Conservation (phyloP, 2,329 filamentous ascomycete species). For the Aspergillus fijiensis region DNA sequence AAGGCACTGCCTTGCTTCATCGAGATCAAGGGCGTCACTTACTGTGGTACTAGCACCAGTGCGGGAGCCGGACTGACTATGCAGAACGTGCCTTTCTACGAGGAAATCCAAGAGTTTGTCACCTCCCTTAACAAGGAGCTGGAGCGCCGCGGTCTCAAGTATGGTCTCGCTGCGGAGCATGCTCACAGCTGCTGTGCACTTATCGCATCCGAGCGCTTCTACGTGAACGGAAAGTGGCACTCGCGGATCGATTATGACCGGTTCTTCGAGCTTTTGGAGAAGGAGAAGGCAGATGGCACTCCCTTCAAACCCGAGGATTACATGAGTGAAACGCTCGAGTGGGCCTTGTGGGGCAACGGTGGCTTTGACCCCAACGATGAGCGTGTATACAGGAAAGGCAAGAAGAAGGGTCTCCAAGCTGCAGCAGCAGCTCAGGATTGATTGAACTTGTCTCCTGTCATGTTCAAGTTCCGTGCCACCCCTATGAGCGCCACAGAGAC, state of each 20-base stretch:
- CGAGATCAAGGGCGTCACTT: conserved; percentile 95
- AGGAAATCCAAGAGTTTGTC: conserved; percentile 83
- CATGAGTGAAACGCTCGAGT: conserved; percentile 84
- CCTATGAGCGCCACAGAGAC: not conserved
- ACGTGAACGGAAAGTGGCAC: conserved; percentile 76
- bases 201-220: conserved; percentile 78
- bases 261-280: conserved; percentile 83
- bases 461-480: not conserved
- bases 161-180: conserved; percentile 93
- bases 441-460: not conserved
- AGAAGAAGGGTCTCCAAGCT: conserved; percentile 35
- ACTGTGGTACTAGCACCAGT: conserved; percentile 86
- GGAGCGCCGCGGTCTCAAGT: conserved; percentile 67
- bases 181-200: conserved; percentile 92
- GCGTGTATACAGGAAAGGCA: conserved; percentile 82
- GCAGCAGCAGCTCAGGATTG: conserved; percentile 1
- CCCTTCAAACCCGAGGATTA: conserved; percentile 89
- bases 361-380: conserved; percentile 91
- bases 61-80: conserved; percentile 87
- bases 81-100: conserved; percentile 96
- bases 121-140: conserved; percentile 70
- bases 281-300: conserved; percentile 53
- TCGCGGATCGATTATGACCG: conserved; percentile 85
- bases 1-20: conserved; percentile 86
- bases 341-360: conserved; percentile 92